These are phyloP conservation scores for Coemansia sp. DNA, from an alignment of 192 early-diverging fungal genomes.

Conservation along the genomic window DNA sequence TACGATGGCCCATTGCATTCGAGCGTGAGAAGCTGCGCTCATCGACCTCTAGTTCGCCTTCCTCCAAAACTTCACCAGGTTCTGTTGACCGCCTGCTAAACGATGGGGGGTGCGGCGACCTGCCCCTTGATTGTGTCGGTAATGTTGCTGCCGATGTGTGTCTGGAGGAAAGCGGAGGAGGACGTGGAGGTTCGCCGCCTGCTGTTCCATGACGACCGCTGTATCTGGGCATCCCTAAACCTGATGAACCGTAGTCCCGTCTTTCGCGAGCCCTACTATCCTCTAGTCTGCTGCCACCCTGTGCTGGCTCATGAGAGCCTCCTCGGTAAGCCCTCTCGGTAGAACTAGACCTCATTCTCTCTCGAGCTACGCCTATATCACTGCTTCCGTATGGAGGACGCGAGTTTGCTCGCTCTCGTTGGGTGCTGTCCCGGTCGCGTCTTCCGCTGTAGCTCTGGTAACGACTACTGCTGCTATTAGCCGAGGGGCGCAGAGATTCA, in stretches of 20 bases:
- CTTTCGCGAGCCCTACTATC: conserved; percentile 11
- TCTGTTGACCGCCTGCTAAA: conserved; percentile 31
- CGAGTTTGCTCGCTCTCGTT: conserved; percentile 20
- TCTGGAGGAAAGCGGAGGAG: conserved; percentile 15
- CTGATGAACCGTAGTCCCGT: conserved; percentile 12
- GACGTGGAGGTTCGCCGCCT: conserved; percentile 9
- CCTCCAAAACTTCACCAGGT: conserved; percentile 32
- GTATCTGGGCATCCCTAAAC: conserved; percentile 8
- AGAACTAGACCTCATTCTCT: background rate
- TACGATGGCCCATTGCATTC: conserved; percentile 8
- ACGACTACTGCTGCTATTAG: background rate
- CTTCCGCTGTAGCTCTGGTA: conserved; percentile 9
- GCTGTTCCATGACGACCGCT: conserved; percentile 10
- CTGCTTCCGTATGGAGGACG: background rate
- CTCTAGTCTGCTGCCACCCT: conserved; percentile 2
- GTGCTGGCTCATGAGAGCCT: conserved; percentile 7
- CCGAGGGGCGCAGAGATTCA: conserved; percentile 21
- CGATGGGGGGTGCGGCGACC: conserved; percentile 8
- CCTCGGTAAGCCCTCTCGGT: conserved; percentile 1
- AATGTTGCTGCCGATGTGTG: conserved; percentile 13
- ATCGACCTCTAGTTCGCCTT: conserved; percentile 41
- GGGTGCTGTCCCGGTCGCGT: conserved; percentile 18
- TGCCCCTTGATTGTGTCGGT: conserved; percentile 1
- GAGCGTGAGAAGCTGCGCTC: conserved; percentile 12
- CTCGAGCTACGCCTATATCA: background rate